A percentile compares a stretch with the other conserved stretches of the same genome.
Evolutionary conservation across 2,329 filamentous ascomycete species (phyloP).

Genomic region (Trichoderma koningiopsis): DNA sequence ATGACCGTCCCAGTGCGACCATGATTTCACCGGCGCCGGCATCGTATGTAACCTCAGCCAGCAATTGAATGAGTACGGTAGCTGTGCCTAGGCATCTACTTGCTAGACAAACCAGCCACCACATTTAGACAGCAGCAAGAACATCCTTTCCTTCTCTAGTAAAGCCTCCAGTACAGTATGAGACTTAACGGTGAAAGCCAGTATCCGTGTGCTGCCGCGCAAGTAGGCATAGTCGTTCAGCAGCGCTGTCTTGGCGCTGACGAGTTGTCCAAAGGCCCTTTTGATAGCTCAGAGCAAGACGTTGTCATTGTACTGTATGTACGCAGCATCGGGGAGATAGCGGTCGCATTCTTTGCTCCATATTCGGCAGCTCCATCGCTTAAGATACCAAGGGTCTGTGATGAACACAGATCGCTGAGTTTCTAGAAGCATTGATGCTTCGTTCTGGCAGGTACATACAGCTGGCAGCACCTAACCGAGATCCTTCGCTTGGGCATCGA

Average conservation of each 20-base stretch:
- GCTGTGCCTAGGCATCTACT: background rate
- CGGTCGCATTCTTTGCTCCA: background rate
- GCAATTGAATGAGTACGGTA: background rate
- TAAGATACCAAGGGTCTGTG: constrained; percentile 11
- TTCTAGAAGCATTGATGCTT: constrained; percentile 7
- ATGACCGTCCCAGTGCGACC: background rate
- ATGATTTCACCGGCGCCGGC: constrained; percentile 22
- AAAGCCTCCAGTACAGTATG: background rate
- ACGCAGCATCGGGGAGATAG: background rate
- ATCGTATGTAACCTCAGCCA: background rate
- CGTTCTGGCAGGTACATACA: background rate
- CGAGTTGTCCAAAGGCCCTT: background rate
- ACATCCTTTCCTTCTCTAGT: constrained; percentile 4
- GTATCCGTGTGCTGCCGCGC: background rate
- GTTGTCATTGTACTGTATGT: background rate
- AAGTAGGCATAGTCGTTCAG: background rate
- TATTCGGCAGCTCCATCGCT: background rate
- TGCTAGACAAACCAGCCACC: background rate
- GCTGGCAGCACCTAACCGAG: background rate
- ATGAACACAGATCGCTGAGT: background rate
- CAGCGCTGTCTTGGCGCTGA: constrained; percentile 8
- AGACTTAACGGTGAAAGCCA: background rate
- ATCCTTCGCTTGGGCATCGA: background rate
- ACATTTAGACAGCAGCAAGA: background rate
- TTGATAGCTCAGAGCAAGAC: background rate